Evolutionary conservation across 345 rosid genomes (phyloP).

Genomic region (Eucalyptus leucophloia): DNA sequence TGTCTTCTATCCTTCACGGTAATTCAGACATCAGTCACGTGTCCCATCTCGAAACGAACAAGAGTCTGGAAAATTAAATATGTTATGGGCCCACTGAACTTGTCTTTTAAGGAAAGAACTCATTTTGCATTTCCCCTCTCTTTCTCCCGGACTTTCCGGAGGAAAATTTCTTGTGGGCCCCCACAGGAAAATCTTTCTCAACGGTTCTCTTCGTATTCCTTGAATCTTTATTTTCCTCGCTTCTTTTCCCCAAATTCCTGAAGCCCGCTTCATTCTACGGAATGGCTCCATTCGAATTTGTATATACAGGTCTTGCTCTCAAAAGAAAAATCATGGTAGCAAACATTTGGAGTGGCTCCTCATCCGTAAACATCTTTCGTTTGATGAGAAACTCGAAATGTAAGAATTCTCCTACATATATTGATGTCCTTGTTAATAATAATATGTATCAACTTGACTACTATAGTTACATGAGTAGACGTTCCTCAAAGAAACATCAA

Average conservation of each 20-base stretch:
- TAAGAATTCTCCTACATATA: background rate
- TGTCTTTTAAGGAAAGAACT: background rate
- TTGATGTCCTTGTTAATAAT: rapidly evolving
- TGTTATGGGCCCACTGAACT: background rate
- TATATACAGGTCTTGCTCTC: too few relatives aligned
- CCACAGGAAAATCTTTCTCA: background rate
- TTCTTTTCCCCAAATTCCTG: too few relatives aligned
- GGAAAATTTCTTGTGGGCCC: background rate
- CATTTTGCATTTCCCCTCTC: background rate
- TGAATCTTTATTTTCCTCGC: too few relatives aligned
- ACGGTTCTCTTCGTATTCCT: background rate
- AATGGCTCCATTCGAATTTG: too few relatives aligned
- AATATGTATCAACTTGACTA: too few relatives aligned
- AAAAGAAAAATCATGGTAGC: background rate
- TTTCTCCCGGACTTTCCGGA: too few relatives aligned
- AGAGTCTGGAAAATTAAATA: rapidly evolving
- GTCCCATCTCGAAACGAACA: background rate
- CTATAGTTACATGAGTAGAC: too few relatives aligned
- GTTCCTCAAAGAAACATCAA: too few relatives aligned
- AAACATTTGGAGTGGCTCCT: background rate
- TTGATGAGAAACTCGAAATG: background rate
- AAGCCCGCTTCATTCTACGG: too few relatives aligned
- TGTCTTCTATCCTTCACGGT: too few relatives aligned
- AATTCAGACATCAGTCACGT: background rate
- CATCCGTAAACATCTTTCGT: background rate